Conservation (phyloP, 2,329 filamentous ascomycete genomes). For the Fusarium virguliforme region DNA sequence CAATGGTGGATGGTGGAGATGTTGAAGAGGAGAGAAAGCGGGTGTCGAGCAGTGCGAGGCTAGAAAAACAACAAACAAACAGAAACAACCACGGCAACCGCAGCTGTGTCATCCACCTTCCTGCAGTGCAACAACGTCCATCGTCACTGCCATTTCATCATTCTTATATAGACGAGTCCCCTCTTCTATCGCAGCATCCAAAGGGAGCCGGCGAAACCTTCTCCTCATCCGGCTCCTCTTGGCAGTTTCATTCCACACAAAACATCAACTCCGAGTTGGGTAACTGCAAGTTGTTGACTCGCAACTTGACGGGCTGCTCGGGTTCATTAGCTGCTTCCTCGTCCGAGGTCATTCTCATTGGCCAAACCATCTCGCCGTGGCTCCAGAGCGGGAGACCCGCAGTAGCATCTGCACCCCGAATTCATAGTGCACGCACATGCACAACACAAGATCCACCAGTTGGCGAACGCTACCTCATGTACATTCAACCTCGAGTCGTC, state of each 20-base stretch:
- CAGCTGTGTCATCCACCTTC: conserved; percentile 12
- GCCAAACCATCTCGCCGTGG: neutral
- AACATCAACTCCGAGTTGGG: neutral
- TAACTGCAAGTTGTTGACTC: neutral
- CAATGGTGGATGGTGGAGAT: conserved; percentile 31
- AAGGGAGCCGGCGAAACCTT: conserved; percentile 8
- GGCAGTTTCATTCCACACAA: conserved; percentile 2
- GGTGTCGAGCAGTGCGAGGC: conserved; percentile 11
- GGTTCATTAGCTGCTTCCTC: conserved; percentile 16
- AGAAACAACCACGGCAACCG: conserved; percentile 39
- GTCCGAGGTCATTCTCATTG: conserved; percentile 30
- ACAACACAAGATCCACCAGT: conserved; percentile 18
- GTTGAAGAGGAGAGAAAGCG: conserved; percentile 23
- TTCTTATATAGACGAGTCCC: conserved; percentile 13
- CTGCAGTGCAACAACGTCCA: neutral
- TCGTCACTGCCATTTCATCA: conserved; percentile 18
- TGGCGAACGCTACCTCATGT: neutral
- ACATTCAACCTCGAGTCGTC: neutral
- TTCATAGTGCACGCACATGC: conserved; percentile 20
- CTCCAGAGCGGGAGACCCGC: conserved; percentile 41
- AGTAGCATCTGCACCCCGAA: conserved; percentile 36
- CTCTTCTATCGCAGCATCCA: neutral
- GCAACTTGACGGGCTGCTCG: conserved; percentile 1
- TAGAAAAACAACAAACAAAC: conserved; percentile 42
- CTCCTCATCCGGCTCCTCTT: neutral